Base-by-base conservation (phyloP, 2,329 filamentous ascomycete genomes). In the Aspergillus sp. region DNA sequence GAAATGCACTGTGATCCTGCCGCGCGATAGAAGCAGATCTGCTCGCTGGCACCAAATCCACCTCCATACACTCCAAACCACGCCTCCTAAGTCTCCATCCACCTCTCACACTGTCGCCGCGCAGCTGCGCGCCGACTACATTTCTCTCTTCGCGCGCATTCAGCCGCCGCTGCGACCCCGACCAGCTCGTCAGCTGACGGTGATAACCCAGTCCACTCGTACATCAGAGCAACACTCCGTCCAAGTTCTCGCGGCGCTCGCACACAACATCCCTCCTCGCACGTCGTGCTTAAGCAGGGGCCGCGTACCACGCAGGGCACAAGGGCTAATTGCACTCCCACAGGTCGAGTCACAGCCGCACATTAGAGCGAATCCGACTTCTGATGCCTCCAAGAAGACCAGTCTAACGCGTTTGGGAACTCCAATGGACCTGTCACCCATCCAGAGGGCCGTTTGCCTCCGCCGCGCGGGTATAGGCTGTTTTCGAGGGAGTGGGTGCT, bases 391-490 rank as follows among this genome's bases (percentile, higher is more conserved):
- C 19, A 42, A 22, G 40, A 42, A 42, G 19, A 42, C 40, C 9
- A 42, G 11, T 5, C 17, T 22, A 22, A 11, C 19, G 3, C 4
- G 14, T 5, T 4, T 17, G 11, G 40, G 1, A 17, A 42, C n/a
- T 19, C 13, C 11, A 4, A 41, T 16, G 38, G 16, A 10, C 38
- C 17, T 6, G 19, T 22, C 16, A n/a, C 38, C 38, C 19, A 14
- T 4, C 3, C 2, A 6, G 38, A 41, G 17, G 10, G 3, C 14
- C 38, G 10, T 10, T 10, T 4, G n/a, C 71, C 72, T 35, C 70
- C 77, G 53, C 76, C 71, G 40, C 11, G n/a, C 11, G 2, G 40
- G 11, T 19, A 22, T 13, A 22, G 19, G 5, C 22, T 42, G 13
- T 6, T 17, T 7, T 20, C 22, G n/a, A 17, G 7, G 5, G 40